Evolutionary conservation across 1,284 basidiomycete species (phyloP).

Genomic region (Schizophyllum amplum): DNA sequence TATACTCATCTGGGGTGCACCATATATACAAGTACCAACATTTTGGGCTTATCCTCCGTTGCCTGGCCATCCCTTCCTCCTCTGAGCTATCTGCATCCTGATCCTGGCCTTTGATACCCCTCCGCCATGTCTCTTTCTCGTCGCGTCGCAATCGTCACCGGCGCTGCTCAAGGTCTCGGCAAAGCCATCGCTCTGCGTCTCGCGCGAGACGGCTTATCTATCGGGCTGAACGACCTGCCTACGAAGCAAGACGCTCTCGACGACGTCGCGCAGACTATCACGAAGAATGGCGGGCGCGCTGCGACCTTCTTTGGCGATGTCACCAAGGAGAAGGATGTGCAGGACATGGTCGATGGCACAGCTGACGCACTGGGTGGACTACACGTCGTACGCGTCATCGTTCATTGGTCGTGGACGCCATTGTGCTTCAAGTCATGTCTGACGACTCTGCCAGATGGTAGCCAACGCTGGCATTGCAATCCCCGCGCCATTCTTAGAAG

Average conservation of each 20-base stretch:
- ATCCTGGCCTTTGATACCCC: not conserved
- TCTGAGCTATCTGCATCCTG: not conserved
- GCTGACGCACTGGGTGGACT: conserved; percentile 10
- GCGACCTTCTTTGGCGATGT: conserved; percentile 11
- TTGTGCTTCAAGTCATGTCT: not conserved
- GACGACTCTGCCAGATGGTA: conserved; percentile 8
- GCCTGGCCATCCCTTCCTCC: not conserved
- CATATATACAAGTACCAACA: no score
- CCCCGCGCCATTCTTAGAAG: conserved; percentile 1
- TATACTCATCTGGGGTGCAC: no score
- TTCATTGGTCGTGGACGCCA: not conserved
- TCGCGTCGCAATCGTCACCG: conserved; percentile 5
- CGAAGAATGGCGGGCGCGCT: not conserved
- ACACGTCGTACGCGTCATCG: conserved; percentile 10
- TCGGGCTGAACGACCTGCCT: conserved; percentile 1
- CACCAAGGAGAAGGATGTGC: conserved; percentile 10
- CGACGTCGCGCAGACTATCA: not conserved
- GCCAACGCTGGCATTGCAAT: conserved; percentile 12
- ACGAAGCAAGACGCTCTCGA: not conserved
- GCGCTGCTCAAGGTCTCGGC: conserved; percentile 7
- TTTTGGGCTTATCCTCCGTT: no score
- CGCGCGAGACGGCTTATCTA: not conserved
- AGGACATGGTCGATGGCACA: conserved; percentile 11
- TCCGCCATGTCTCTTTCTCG: not conserved
- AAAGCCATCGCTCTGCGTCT: conserved; percentile 5